phyloP scores from a whole-genome alignment of 768 basidiomycete species.

The Hericium alpestre region DNA sequence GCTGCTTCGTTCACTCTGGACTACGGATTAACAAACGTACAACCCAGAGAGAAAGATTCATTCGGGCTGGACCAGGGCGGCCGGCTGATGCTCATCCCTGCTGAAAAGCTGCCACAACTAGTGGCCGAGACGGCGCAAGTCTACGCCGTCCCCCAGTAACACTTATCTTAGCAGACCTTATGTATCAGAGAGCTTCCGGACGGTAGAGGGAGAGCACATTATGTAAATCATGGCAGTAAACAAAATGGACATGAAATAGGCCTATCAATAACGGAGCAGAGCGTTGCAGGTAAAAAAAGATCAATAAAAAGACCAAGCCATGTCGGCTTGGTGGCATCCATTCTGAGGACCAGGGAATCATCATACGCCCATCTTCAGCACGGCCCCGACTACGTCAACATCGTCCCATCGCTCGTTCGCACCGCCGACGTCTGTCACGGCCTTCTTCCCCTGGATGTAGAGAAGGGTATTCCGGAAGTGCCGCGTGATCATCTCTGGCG shows the following conservation, averaged over 20 bases:
- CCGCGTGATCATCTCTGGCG: conserved; percentile 85
- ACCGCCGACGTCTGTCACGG: conserved; percentile 29
- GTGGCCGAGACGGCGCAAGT: conserved; percentile 22
- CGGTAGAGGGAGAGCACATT: background rate
- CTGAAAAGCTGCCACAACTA: conserved; percentile 29
- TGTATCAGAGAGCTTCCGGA: background rate
- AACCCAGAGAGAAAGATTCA: conserved; percentile 48
- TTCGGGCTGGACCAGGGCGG: conserved; percentile 67
- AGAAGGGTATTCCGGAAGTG: conserved; percentile 88
- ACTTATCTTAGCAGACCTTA: background rate
- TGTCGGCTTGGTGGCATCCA: too few species aligned
- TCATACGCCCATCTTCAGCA: conserved; percentile 70
- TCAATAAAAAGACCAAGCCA: background rate
- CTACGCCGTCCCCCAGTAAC: conserved; percentile 3
- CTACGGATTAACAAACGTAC: conserved; percentile 41
- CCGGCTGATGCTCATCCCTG: conserved; percentile 52
- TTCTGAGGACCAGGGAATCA: conserved; percentile 12
- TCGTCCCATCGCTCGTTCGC: conserved; percentile 58
- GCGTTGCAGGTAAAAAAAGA: background rate
- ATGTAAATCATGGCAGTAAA: background rate
- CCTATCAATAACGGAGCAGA: background rate
- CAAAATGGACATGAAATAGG: background rate
- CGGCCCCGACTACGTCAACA: conserved; percentile 80
- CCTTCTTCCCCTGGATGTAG: conserved; percentile 76
- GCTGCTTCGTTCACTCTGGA: conserved; percentile 41